Evolutionary conservation across 2,329 filamentous ascomycete species (phyloP).

Genomic region (Ophiocordyceps camponoti-saundersi): DNA sequence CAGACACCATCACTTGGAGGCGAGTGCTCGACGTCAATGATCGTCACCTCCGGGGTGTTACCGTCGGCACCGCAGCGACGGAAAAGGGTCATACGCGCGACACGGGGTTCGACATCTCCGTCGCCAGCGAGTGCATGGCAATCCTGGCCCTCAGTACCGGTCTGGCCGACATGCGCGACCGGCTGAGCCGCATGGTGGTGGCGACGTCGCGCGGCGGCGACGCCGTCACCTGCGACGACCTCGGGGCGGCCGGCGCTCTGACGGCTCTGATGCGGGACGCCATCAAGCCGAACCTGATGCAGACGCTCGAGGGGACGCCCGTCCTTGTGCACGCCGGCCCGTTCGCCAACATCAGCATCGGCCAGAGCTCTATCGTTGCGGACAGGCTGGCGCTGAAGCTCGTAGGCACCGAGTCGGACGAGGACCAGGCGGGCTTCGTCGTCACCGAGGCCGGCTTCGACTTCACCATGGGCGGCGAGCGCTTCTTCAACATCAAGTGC

Average conservation of each 20-base stretch:
- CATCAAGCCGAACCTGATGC: conserved; percentile 98
- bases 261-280: conserved; percentile 95
- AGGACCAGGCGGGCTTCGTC: conserved; percentile 84
- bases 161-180: conserved; percentile 76
- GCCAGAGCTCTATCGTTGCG: conserved; percentile 85
- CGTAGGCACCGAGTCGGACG: conserved; percentile 81
- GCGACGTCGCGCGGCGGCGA: conserved; percentile 74
- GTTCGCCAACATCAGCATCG: conserved; percentile 97
- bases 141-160: conserved; percentile 86
- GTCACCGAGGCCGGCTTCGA: conserved; percentile 97
- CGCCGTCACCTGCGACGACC: conserved; percentile 87
- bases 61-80: conserved; percentile 71
- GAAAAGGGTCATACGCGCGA: conserved; percentile 79
- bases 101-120: conserved; percentile 94
- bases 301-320: conserved; percentile 89
- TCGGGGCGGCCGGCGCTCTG: conserved; percentile 81
- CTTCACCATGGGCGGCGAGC: conserved; percentile 98
- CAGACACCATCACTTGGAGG: conserved; percentile 92
- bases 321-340: conserved; percentile 96
- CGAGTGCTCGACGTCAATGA: conserved; percentile 96
- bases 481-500: conserved; percentile 99
- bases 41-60: conserved; percentile 77
- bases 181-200: conserved; percentile 89
- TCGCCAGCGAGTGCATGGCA: conserved; percentile 96
- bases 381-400: conserved; percentile 94